Evolutionary conservation across 495 filamentous ascomycete species (phyloP), one percentile per base, ranked within the genome.

Genomic region (Aspergillus panamensis): DNA sequence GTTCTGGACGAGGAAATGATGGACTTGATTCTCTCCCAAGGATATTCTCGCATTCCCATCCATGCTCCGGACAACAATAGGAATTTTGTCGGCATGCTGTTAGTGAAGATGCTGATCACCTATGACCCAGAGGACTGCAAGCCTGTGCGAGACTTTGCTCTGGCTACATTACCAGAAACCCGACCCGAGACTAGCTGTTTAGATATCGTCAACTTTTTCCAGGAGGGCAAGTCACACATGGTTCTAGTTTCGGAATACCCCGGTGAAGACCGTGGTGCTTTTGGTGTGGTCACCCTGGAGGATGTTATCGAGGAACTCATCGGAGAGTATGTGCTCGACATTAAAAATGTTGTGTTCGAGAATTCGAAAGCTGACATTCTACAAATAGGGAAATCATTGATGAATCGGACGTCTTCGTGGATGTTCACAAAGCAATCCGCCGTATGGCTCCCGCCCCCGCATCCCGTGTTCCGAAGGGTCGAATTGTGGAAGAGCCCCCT

Each of bases 211-310:
- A 98, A 98, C 75, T 98, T 96, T 74, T 98, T 98, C 76, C 94
- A 98, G 69, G 93, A 98, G 74, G 94, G 94, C 51, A 97, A 97
- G 69, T 96, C 91, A 9, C 94, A 98, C 72, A 97, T 98, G 95
- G 93, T 97, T 9, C 80, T 98, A 25, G 92, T 97, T 9, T 96
- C 92, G 7, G 89, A 96, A 62, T 85, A 79, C 57, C 94, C 94
- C 2, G 91, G 94, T 12, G 87, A 95, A 59, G 86, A 95, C 65
- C 84, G 88, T 58, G 94, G 94, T 37, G 91, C 92, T 1, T 75
- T 96, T 14, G 94, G 94, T 20, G 94, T 98, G 1, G 89, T 97
- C 10, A 98, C 94, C 0, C 75, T 98, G 3, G 94, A 98, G 71
- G 94, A 98, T 75, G 95, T 97, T 10, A 97, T 97, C 59, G 94